Percentiles rank a stretch among this genome's conserved stretches.
These are phyloP conservation scores for Pterocarpus santalinus DNA, from an alignment of 306 rosid genomes.

Conservation along the genomic window DNA sequence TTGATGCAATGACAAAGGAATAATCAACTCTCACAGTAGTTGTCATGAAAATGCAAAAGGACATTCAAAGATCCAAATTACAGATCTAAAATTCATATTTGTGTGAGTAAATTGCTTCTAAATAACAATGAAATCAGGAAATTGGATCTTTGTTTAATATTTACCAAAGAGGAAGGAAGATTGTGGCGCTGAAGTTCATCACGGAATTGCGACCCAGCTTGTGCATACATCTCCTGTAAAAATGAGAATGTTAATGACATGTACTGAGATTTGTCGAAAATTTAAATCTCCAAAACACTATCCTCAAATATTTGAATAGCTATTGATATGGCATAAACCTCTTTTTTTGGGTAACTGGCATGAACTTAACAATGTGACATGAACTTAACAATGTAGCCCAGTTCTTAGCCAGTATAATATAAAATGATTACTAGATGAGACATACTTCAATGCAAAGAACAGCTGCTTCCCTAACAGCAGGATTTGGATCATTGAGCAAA, in stretches of 20 bases:
- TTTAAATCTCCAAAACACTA: constrained; percentile 36
- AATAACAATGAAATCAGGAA: constrained; percentile 36
- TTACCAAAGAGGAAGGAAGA: constrained; percentile 89
- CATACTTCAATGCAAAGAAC: constrained; percentile 79
- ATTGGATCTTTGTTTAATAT: constrained; percentile 25
- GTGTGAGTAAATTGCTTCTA: constrained; percentile 17
- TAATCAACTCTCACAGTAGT: constrained; percentile 12
- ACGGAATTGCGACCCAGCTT: constrained; percentile 94
- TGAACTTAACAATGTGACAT: constrained; percentile 28
- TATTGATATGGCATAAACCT: neutral
- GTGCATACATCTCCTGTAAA: constrained; percentile 92
- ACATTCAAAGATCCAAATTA: constrained; percentile 36
- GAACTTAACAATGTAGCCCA: constrained; percentile 31
- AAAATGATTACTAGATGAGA: constrained; percentile 17
- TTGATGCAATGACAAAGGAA: constrained; percentile 28
- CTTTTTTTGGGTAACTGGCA: neutral
- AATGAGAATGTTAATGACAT: constrained; percentile 32
- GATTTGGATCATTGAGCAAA: constrained; percentile 86
- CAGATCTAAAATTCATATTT: constrained; percentile 9
- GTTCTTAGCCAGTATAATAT: constrained; percentile 25
- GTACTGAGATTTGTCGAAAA: constrained; percentile 18
- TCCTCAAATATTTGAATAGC: too few species aligned
- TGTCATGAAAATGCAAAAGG: constrained; percentile 35
- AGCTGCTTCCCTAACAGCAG: constrained; percentile 94
- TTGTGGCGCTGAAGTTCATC: constrained; percentile 94